Base-by-base conservation (phyloP, 805 yeast genomes). In the Candida koratica region DNA sequence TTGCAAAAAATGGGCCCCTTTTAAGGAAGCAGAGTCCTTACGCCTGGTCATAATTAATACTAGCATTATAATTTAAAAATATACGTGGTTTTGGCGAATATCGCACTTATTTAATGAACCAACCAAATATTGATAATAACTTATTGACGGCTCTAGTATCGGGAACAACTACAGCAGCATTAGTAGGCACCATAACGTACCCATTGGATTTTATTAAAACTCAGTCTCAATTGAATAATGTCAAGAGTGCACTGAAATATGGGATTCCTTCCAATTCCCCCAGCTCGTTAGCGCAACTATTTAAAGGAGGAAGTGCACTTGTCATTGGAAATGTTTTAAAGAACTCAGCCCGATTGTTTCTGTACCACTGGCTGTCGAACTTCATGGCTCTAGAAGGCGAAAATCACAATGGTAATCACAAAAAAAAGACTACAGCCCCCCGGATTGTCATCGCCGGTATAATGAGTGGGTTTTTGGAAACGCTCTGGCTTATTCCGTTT, bases 401-500 rank as follows among this genome's bases (percentile, higher is more conserved):
- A 37, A 56, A 51, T 27, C 42, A 42, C 3, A 35, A 45, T 4
- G 58, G 55, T 6, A 37, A 73, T 18, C 73, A 69, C 13, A 61
- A 59, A 35, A 75, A 79, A n/a, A 72, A 77, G 44, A 70, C 86
- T 3, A 71, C 81, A 6, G 94, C 94, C 1, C 90, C 94, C 7
- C 70, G 87, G 48, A 72, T 86, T 26, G 84, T 86, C 6, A 78
- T 84, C 40, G 96, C 96, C 3, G 96, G 95, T 7, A 69, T 71
- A 1, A 73, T 86, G 65, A 84, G 95, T 4, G 97, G 95, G 2
- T 69, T 83, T 39, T 62, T 81, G 28, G 97, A 93, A 56, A 79
- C 94, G 2, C 44, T 88, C 22, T 75, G 84, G 71, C 77, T 90
- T 15, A 84, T 93, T 13, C 98, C 97, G 0, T 89, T 90, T 55